Conservation (phyloP, 495 filamentous ascomycete genomes). For the Penicillium crystallinum region DNA sequence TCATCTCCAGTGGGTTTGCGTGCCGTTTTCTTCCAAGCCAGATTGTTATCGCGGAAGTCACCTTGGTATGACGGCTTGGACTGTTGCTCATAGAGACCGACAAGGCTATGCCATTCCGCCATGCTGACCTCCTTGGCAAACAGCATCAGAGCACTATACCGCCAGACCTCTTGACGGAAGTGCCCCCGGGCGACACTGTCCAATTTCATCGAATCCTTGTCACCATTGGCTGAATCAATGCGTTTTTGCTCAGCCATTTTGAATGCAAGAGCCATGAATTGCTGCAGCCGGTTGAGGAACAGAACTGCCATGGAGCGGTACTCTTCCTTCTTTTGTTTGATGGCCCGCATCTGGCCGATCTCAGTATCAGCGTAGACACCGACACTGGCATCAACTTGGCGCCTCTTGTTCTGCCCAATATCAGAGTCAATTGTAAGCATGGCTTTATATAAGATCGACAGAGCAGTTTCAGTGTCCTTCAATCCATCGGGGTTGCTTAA, state of each 20-base stretch:
- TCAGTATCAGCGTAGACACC: slow-evolving; percentile 69
- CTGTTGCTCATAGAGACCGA: slow-evolving; percentile 73
- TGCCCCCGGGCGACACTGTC: slow-evolving; percentile 47
- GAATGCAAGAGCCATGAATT: slow-evolving; percentile 77
- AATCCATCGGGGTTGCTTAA: slow-evolving; percentile 66
- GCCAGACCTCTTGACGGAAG: slow-evolving; percentile 62
- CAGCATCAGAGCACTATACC: slow-evolving; percentile 76
- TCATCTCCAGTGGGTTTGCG: slow-evolving; percentile 81
- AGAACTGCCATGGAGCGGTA: slow-evolving; percentile 65
- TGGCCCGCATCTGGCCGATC: slow-evolving; percentile 84
- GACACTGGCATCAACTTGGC: slow-evolving; percentile 45
- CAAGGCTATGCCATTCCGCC: slow-evolving; percentile 70
- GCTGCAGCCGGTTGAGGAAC: slow-evolving; percentile 73
- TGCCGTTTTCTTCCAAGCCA: slow-evolving; percentile 77
- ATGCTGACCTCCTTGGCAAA: slow-evolving; percentile 80
- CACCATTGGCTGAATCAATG: slow-evolving; percentile 45
- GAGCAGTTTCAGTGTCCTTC: slow-evolving; percentile 65
- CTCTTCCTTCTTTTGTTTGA: slow-evolving; percentile 86
- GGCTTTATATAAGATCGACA: slow-evolving; percentile 86
- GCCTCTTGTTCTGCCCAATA: slow-evolving; percentile 50
- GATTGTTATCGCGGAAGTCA: slow-evolving; percentile 73
- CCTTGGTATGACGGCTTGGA: slow-evolving; percentile 71
- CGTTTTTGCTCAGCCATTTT: slow-evolving; percentile 66
- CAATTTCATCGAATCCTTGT: slow-evolving; percentile 42
- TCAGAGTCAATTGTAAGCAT: slow-evolving; percentile 89